Conservation (phyloP, 2,329 filamentous ascomycete species). For the Colletotrichum liriopes region DNA sequence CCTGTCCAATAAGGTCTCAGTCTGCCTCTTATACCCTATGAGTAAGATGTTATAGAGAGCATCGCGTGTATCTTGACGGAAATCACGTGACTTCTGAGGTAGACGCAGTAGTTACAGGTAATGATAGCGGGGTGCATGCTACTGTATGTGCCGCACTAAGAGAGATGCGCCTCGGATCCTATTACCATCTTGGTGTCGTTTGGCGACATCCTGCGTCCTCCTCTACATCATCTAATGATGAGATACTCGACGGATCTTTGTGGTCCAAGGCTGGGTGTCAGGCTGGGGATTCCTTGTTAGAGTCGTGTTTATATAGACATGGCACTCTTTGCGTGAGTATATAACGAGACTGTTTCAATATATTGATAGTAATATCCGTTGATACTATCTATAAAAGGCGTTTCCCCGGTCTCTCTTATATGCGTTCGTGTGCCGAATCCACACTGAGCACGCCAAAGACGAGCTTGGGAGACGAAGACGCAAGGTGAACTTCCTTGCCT, state of each 20-base stretch:
- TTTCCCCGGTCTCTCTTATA: not conserved
- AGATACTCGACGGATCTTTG: not conserved
- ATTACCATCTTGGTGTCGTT: not conserved
- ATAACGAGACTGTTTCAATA: not conserved
- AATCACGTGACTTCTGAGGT: not conserved
- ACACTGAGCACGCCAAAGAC: no score
- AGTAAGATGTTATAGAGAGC: no score
- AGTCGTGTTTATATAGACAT: no score
- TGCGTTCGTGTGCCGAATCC: no score
- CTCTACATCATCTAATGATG: not conserved
- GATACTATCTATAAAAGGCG: rapidly evolving
- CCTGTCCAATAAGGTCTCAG: rapidly evolving
- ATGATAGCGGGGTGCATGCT: not conserved
- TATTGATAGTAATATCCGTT: not conserved
- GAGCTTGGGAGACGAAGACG: no score
- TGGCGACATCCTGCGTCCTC: not conserved
- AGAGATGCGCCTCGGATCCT: not conserved
- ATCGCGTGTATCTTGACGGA: no score
- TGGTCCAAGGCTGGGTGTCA: not conserved
- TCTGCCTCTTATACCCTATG: no score
- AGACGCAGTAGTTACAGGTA: no score
- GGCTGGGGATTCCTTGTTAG: not conserved
- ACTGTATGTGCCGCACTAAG: no score
- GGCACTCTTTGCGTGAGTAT: not conserved
- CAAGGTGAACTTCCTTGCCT: not conserved